Evolutionary conservation across 2,329 filamentous ascomycete genomes (phyloP).

Genomic region (Ascochyta koolunga): DNA sequence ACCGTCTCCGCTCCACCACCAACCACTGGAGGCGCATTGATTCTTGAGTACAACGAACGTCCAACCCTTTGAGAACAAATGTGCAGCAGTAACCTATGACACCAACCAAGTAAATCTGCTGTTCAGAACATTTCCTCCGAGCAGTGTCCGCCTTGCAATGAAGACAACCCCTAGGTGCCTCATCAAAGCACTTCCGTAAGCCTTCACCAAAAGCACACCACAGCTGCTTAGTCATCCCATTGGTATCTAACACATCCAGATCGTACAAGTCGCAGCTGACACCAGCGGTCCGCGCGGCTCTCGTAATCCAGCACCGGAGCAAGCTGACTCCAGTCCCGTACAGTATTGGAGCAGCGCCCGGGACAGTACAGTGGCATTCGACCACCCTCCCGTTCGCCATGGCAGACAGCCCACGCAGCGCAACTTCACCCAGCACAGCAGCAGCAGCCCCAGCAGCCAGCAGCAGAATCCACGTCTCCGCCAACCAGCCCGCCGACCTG

Average conservation of each 20-base stretch:
- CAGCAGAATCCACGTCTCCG: constrained; percentile 35
- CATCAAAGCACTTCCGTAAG: constrained; percentile 33
- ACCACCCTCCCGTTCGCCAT: background rate
- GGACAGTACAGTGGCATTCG: background rate
- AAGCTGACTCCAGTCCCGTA: constrained; percentile 2
- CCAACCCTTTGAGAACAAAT: too few relatives aligned
- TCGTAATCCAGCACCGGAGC: constrained; percentile 2
- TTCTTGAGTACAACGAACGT: background rate
- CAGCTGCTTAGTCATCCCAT: constrained; percentile 23
- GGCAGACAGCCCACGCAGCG: background rate
- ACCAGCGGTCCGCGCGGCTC: background rate
- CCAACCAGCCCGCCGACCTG: constrained; percentile 36
- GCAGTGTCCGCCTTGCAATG: constrained; percentile 1
- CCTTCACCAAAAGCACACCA: constrained; percentile 23
- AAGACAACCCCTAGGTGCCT: constrained; percentile 18
- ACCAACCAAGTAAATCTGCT: too few relatives aligned
- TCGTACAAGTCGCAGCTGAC: constrained; percentile 17
- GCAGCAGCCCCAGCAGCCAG: background rate
- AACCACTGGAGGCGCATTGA: constrained; percentile 2
- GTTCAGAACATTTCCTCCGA: too few relatives aligned
- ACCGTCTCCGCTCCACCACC: background rate
- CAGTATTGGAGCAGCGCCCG: constrained; percentile 7
- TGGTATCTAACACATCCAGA: constrained; percentile 28
- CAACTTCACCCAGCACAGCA: background rate
- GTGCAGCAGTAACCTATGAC: too few relatives aligned